phyloP scores from a whole-genome alignment of 2,329 filamentous ascomycete genomes.

The Magnaporthiopsis incrustans region DNA sequence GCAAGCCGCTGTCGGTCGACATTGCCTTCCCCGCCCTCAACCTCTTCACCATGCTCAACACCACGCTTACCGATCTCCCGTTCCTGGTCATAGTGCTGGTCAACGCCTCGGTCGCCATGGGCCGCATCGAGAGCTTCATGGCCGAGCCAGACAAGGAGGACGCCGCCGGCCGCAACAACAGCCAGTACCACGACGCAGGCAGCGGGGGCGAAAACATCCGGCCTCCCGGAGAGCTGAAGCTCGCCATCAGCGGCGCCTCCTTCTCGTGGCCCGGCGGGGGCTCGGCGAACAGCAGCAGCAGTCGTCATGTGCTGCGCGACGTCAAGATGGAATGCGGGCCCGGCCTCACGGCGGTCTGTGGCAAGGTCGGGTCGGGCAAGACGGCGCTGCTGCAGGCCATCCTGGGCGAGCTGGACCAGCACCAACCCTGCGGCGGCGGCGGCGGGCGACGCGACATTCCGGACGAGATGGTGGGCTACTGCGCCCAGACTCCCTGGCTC shows the following conservation, averaged over 20 bases:
- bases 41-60: conserved; percentile 69
- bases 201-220: neutral
- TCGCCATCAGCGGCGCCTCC: conserved; percentile 54
- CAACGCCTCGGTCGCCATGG: conserved; percentile 76
- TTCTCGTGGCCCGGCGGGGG: conserved; percentile 68
- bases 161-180: conserved; percentile 27
- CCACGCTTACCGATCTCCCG: conserved; percentile 66
- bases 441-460: conserved; percentile 36
- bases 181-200: conserved; percentile 7
- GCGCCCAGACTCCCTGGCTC: conserved; percentile 55
- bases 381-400: conserved; percentile 51
- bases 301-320: conserved; percentile 35
- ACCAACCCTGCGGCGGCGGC: conserved; percentile 39
- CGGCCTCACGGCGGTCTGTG: conserved; percentile 48
- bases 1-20: conserved; percentile 63
- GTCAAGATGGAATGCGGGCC: conserved; percentile 37
- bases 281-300: too few relatives aligned
- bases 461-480: conserved; percentile 44
- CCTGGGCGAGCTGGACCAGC: conserved; percentile 59
- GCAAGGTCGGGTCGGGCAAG: conserved; percentile 54
- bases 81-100: conserved; percentile 66
- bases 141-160: conserved; percentile 68
- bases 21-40: conserved; percentile 82
- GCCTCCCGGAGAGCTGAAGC: conserved; percentile 24
- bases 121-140: conserved; percentile 82